Base-by-base conservation (phyloP, 805 yeast genomes). In the Candida methanosorbosa region DNA sequence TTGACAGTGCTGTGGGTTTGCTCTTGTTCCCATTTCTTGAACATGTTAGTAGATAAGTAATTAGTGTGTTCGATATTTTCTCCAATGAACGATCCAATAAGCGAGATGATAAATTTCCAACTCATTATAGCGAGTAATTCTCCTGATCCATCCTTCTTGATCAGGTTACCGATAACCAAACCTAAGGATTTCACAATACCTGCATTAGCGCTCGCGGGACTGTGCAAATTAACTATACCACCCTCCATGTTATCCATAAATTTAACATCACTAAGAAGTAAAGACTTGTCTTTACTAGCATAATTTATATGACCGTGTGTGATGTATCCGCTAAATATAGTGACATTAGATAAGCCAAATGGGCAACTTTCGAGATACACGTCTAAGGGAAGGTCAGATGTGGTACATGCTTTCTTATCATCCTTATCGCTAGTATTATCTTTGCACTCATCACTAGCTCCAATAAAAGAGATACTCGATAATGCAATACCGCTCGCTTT, bases 171-270 rank as follows among this genome's bases (percentile, higher is more conserved):
- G 39, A 59, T 37, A 1, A 68, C 54, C 18, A 68, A 41, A 0
- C 75, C 75, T 5, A 62, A 31, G 2, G 59, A 49, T 1, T 35
- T 36, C 2, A 26, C 28, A 7, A 7, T 4, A 12, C 16, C 7
- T 9, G 22, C 35, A 9, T 13, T 16, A 4, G 21, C 20, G 8
- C 33, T 38, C 5, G 19, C 11, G 5, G 24, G 14, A 8, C 23
- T 32, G 8, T 27, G 33, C 2, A 35, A 14, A 9, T 44, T 66
- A 4, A 44, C 54, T 8, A 61, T 38, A 0, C 64, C 70, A 7
- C 75, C 75, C 9, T 52, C 43, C 67, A 64, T 65, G 39, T 68
- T 69, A 34, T 68, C 74, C 39, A 69, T 35, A 42, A 59, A 69
- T 44, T 57, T 62, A 12, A 56, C 43, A 43, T 69, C 75, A 14